A percentile compares a stretch with the other conserved stretches of the same genome.
Evolutionary conservation across 805 yeast species (phyloP).

Genomic region (Tetrapisispora nanseiensis): DNA sequence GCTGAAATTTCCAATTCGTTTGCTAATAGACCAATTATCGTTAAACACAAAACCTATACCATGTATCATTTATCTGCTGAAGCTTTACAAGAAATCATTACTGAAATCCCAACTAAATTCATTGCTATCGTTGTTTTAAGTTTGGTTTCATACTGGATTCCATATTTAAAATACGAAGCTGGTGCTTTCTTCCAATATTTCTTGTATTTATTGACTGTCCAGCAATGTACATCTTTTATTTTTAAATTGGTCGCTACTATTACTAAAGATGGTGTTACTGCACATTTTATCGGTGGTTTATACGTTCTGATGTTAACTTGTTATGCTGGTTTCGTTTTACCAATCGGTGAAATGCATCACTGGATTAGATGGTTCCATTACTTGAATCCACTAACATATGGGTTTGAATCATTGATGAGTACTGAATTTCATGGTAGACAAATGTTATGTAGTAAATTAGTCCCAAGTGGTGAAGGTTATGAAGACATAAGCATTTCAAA

Average conservation of each 20-base stretch:
- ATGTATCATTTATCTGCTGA: constrained; percentile 59
- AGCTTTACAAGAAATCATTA: constrained; percentile 45
- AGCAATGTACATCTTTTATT: constrained; percentile 43
- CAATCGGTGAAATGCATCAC: constrained; percentile 40
- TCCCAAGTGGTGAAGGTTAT: constrained; percentile 52
- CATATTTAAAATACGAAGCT: constrained; percentile 40
- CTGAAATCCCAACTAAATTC: constrained; percentile 49
- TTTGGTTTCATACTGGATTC: constrained; percentile 43
- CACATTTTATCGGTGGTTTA: constrained; percentile 46
- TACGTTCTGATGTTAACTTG: constrained; percentile 48
- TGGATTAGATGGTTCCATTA: constrained; percentile 54
- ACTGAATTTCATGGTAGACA: constrained; percentile 47
- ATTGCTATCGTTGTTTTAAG: constrained; percentile 41
- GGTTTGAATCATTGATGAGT: constrained; percentile 45
- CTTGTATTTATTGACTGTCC: constrained; percentile 37
- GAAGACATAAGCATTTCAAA: constrained; percentile 31
- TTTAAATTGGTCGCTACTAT: constrained; percentile 46
- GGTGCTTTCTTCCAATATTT: constrained; percentile 46
- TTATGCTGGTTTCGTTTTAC: constrained; percentile 46
- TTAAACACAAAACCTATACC: constrained; percentile 54
- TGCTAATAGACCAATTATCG: constrained; percentile 52
- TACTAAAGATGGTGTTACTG: constrained; percentile 44
- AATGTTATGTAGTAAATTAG: constrained; percentile 39
- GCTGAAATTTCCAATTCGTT: constrained; percentile 54
- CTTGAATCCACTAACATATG: constrained; percentile 39